These are phyloP conservation scores for Dioscorea alata DNA, from an alignment of 106 monocot genomes.

Conservation along the genomic window DNA sequence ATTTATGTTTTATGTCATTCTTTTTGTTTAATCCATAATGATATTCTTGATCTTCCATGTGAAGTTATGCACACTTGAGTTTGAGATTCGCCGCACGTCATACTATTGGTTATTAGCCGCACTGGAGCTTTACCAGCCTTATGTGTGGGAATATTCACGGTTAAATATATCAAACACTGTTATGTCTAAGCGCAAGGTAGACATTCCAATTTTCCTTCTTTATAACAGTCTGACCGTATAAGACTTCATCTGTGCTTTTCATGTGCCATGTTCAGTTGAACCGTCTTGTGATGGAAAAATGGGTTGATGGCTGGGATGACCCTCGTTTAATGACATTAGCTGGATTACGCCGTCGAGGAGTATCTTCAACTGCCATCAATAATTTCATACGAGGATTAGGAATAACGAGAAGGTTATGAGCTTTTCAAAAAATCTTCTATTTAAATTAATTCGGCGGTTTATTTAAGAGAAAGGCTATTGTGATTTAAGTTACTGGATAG, in stretches of 20 bases:
- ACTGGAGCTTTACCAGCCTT: slow-evolving; percentile 79
- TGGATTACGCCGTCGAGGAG: slow-evolving; percentile 85
- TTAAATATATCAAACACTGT: slow-evolving; percentile 91
- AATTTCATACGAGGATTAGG: slow-evolving; percentile 92
- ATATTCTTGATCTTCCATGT: neutral
- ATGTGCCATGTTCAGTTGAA: slow-evolving; percentile 52
- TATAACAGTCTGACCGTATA: neutral
- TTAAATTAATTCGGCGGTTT: too few species aligned
- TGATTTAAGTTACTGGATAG: too few species aligned
- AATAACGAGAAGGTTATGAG: slow-evolving; percentile 87
- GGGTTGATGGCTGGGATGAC: slow-evolving; percentile 97
- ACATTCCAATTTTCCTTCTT: neutral
- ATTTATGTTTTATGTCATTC: too few species aligned
- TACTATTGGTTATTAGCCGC: slow-evolving; percentile 91
- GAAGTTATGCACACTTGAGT: slow-evolving; percentile 95
- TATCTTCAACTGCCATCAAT: slow-evolving; percentile 89
- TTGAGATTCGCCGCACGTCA: slow-evolving; percentile 93
- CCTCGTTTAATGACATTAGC: slow-evolving; percentile 91
- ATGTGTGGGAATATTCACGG: slow-evolving; percentile 98
- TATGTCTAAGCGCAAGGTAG: slow-evolving; percentile 98
- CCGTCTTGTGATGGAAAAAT: slow-evolving; percentile 74
- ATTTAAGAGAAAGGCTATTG: too few species aligned
- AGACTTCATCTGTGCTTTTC: neutral
- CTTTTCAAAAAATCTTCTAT: neutral
- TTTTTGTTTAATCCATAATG: too few species aligned